A percentile compares a stretch with the other conserved stretches of the same genome.
Evolutionary conservation across 345 rosid genomes (phyloP).

Genomic region (Camelina neglecta): DNA sequence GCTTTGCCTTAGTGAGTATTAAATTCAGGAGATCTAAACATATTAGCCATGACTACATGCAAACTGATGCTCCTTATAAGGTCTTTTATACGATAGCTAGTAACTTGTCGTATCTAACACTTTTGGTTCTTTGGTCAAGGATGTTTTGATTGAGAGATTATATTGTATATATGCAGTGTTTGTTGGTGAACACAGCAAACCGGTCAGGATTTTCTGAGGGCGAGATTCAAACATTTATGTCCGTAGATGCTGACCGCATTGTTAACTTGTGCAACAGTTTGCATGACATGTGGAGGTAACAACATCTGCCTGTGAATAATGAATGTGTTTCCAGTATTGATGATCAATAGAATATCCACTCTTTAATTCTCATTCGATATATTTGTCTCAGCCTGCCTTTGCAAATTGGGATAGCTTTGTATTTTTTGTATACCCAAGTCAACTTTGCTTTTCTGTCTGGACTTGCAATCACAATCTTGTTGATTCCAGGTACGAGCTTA

Average conservation of each 20-base stretch:
- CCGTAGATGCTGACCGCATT: constrained; percentile 91
- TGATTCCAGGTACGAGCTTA: constrained; percentile 73
- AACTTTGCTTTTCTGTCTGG: constrained; percentile 87
- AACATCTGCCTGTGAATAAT: constrained; percentile 27
- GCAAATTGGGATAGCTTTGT: constrained; percentile 88
- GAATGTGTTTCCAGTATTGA: constrained; percentile 11
- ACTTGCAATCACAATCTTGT: constrained; percentile 72
- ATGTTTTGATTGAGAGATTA: constrained; percentile 27
- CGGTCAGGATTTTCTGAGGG: constrained; percentile 82
- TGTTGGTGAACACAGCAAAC: constrained; percentile 68
- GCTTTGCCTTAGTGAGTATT: neutral
- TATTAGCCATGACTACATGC: neutral
- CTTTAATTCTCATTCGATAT: neutral
- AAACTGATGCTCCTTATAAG: neutral
- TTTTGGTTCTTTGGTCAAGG: constrained; percentile 7
- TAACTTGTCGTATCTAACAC: neutral
- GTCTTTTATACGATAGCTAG: neutral
- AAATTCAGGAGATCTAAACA: neutral
- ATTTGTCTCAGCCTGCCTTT: constrained; percentile 82
- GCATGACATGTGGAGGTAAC: constrained; percentile 95
- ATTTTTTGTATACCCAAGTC: constrained; percentile 88
- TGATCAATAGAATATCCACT: neutral
- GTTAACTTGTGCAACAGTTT: constrained; percentile 88
- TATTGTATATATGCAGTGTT: constrained; percentile 59
- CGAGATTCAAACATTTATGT: constrained; percentile 98